Percentiles rank a stretch among this genome's conserved stretches.
Evolutionary conservation across 768 basidiomycete species (phyloP).

Genomic region (Amanita inopinata): DNA sequence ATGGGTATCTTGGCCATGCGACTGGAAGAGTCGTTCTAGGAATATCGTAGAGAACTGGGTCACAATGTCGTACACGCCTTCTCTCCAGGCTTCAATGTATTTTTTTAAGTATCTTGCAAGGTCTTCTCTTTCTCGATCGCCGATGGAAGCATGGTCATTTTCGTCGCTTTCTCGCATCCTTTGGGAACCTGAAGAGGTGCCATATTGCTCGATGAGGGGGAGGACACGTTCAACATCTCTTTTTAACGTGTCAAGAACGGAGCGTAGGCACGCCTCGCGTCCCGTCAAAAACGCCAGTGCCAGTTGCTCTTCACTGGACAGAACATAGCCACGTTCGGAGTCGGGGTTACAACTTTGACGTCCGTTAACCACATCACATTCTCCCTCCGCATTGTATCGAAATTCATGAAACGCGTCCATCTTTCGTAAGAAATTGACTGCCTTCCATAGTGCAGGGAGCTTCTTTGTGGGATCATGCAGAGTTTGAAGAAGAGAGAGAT

Average conservation of each 20-base stretch:
- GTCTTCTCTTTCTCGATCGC: slow-evolving; percentile 59
- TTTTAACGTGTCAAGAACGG: slow-evolving; percentile 43
- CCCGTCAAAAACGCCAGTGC: slow-evolving; percentile 78
- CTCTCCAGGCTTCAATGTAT: slow-evolving; percentile 86
- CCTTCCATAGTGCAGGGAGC: slow-evolving; percentile 83
- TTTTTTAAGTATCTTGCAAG: slow-evolving; percentile 71
- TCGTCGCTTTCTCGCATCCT: slow-evolving; percentile 6
- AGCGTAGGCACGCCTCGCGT: slow-evolving; percentile 47
- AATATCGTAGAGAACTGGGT: slow-evolving; percentile 88
- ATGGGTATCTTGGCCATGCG: slow-evolving; percentile 13
- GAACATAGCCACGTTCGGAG: slow-evolving; percentile 16
- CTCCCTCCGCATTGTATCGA: slow-evolving; percentile 5
- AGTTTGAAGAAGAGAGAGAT: slow-evolving; percentile 65
- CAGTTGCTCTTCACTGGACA: slow-evolving; percentile 61
- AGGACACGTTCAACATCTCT: slow-evolving; percentile 33
- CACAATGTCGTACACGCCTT: slow-evolving; percentile 87
- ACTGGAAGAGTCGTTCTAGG: slow-evolving; percentile 49
- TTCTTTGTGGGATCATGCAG: slow-evolving; percentile 78
- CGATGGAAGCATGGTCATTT: slow-evolving; percentile 24
- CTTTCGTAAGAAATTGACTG: slow-evolving; percentile 76
- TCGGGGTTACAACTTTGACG: slow-evolving; percentile 15
- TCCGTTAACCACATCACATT: slow-evolving; percentile 5
- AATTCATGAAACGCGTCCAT: slow-evolving; percentile 55
- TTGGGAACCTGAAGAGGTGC: neutral
- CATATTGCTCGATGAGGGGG: slow-evolving; percentile 6